Percentiles rank a stretch among this genome's conserved stretches.
These are phyloP conservation scores for Nicotiana noctiflora DNA, from an alignment of 257 asterid species.

Conservation along the genomic window DNA sequence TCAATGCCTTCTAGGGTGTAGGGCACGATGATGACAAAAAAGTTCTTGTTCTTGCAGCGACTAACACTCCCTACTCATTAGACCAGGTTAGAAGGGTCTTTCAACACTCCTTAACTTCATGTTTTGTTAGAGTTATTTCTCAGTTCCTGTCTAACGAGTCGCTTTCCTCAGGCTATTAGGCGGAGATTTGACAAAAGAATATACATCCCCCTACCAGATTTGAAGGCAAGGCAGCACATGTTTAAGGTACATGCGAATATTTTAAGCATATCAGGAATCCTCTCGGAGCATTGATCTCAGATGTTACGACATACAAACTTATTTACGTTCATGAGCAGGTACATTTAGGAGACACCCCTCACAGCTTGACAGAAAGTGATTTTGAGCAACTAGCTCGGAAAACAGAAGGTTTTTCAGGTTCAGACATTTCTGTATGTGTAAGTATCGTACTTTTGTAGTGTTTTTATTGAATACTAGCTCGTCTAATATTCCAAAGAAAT, in stretches of 20 bases:
- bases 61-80: slow-evolving; percentile 22
- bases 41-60: slow-evolving; percentile 25
- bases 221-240: slow-evolving; percentile 29
- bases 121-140: neutral
- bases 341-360: slow-evolving; percentile 79
- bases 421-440: slow-evolving; percentile 73
- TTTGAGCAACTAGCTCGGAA: slow-evolving; percentile 56
- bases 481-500: neutral
- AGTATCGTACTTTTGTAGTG: slow-evolving; percentile 16
- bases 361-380: slow-evolving; percentile 60
- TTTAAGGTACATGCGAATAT: slow-evolving; percentile 16
- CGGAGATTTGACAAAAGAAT: slow-evolving; percentile 29
- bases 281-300: neutral
- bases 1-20: slow-evolving; percentile 13
- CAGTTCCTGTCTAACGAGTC: neutral
- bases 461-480: neutral
- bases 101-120: neutral
- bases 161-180: slow-evolving; percentile 19
- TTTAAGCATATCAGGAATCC: neutral
- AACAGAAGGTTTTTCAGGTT: slow-evolving; percentile 79
- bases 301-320: neutral
- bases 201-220: slow-evolving; percentile 25
- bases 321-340: slow-evolving; percentile 34
- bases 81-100: slow-evolving; percentile 12
- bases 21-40: slow-evolving; percentile 20